Conservation (phyloP, 2,329 filamentous ascomycete genomes). For the Penicillium brevicompactum region DNA sequence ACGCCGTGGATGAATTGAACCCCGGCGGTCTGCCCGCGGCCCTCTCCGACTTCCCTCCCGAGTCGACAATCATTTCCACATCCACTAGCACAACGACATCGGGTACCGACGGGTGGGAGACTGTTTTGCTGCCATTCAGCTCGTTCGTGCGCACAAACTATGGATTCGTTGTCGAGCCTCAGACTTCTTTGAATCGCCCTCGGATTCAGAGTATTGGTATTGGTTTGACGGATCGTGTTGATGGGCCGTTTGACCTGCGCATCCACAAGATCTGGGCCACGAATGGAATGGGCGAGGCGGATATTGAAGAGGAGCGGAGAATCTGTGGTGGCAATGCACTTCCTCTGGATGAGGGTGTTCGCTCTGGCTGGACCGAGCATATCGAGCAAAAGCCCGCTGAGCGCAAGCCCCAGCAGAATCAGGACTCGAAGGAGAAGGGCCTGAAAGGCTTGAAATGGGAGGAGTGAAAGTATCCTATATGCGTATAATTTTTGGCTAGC, state of each 20-base stretch:
- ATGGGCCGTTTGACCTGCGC: constrained; percentile 83
- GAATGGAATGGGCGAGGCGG: constrained; percentile 59
- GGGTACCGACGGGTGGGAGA: constrained; percentile 87
- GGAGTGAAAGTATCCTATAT: constrained; percentile 15
- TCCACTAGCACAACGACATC: constrained; percentile 52
- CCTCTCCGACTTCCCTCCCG: constrained; percentile 41
- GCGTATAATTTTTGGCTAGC: constrained; percentile 10
- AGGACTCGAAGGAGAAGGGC: constrained; percentile 32
- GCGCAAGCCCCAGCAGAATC: constrained; percentile 11
- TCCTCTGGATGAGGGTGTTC: constrained; percentile 38
- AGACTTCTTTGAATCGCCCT: constrained; percentile 83
- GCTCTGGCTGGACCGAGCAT: constrained; percentile 28
- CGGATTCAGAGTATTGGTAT: constrained; percentile 85
- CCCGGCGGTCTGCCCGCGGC: constrained; percentile 35
- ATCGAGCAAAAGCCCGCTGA: not conserved
- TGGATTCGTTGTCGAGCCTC: constrained; percentile 88
- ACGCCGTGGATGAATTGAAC: constrained; percentile 26
- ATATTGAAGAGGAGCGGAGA: constrained; percentile 43
- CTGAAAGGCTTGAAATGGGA: constrained; percentile 41
- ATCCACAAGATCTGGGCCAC: constrained; percentile 91
- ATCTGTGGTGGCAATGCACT: constrained; percentile 45
- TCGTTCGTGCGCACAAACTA: constrained; percentile 96
- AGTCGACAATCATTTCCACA: constrained; percentile 37
- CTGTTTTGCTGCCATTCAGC: constrained; percentile 83
- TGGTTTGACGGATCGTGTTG: constrained; percentile 83